phyloP scores from a whole-genome alignment of 768 basidiomycete genomes.

The Boletus sp. region DNA sequence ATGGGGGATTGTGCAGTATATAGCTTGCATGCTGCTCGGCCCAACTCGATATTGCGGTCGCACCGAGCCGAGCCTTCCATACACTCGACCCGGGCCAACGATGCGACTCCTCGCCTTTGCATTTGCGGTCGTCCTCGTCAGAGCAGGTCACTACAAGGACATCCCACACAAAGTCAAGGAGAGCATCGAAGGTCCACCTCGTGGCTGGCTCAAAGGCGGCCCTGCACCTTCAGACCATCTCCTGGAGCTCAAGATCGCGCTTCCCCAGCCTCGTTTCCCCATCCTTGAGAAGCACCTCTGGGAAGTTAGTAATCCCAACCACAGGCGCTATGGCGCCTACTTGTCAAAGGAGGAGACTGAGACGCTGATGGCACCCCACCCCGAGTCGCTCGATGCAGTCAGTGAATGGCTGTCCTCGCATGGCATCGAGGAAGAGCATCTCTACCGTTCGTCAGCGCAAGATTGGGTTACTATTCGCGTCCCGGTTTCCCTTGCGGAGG shows the following conservation, averaged over 20 bases:
- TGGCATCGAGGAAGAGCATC: slow-evolving; percentile 47
- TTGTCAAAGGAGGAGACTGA: slow-evolving; percentile 68
- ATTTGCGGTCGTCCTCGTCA: slow-evolving; percentile 10
- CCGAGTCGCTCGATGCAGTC: slow-evolving; percentile 50
- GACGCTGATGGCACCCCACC: slow-evolving; percentile 55
- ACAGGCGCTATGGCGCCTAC: slow-evolving; percentile 52
- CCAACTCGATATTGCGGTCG: neutral
- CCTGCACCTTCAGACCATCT: slow-evolving; percentile 44
- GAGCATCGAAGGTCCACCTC: slow-evolving; percentile 40
- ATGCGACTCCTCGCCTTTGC: slow-evolving; percentile 12
- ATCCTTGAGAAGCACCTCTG: slow-evolving; percentile 50
- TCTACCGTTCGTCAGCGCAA: slow-evolving; percentile 57
- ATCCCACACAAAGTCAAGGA: slow-evolving; percentile 47
- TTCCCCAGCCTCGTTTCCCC: slow-evolving; percentile 51
- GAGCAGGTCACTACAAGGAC: slow-evolving; percentile 8
- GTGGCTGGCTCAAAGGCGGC: slow-evolving; percentile 46
- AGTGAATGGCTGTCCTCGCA: slow-evolving; percentile 60
- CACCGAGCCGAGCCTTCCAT: neutral
- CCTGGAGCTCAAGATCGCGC: slow-evolving; percentile 58
- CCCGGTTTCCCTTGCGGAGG: slow-evolving; percentile 58
- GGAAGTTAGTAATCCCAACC: slow-evolving; percentile 58
- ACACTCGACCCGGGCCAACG: neutral
- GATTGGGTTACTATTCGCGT: slow-evolving; percentile 67
- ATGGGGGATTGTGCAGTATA: slow-evolving; percentile 2
- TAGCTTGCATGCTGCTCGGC: neutral